phyloP scores from a whole-genome alignment of 495 filamentous ascomycete genomes.

The Penicillium coprophilum region DNA sequence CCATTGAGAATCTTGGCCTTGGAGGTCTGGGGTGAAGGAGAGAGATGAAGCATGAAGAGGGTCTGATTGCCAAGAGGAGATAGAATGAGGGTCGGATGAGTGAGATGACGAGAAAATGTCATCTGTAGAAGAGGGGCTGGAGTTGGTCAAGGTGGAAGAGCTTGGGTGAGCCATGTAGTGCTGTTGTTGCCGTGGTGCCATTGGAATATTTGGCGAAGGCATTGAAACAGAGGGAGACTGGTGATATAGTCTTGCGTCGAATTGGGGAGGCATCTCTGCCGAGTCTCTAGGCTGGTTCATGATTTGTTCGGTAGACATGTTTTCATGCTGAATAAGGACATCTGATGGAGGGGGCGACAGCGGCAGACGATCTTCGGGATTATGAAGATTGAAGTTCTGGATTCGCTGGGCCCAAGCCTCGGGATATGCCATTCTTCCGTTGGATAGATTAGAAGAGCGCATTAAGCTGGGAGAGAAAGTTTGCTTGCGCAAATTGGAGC shows the following conservation, averaged over 20 bases:
- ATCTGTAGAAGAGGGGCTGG: constrained; percentile 45
- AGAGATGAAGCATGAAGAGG: constrained; percentile 37
- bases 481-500: constrained; percentile 41
- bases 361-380: constrained; percentile 42
- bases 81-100: constrained; percentile 46
- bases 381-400: constrained; percentile 41
- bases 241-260: constrained; percentile 37
- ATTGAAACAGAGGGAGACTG: constrained; percentile 42
- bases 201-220: constrained; percentile 35
- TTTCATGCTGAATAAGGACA: constrained; percentile 44
- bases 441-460: constrained; percentile 40
- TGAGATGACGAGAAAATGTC: constrained; percentile 48
- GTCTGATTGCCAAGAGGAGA: constrained; percentile 50
- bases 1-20: constrained; percentile 43
- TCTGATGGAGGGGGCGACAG: constrained; percentile 48
- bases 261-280: constrained; percentile 39
- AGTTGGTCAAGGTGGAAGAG: constrained; percentile 34
- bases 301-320: constrained; percentile 30
- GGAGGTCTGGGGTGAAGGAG: constrained; percentile 44
- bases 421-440: constrained; percentile 46
- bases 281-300: constrained; percentile 28
- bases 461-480: constrained; percentile 45
- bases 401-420: constrained; percentile 44
- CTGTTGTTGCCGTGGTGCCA: constrained; percentile 36
- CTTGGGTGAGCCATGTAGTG: constrained; percentile 39